A percentile compares a stretch with the other conserved stretches of the same genome.
phyloP scores from a whole-genome alignment of 495 filamentous ascomycete species.

The Jackrogersella multiformis region DNA sequence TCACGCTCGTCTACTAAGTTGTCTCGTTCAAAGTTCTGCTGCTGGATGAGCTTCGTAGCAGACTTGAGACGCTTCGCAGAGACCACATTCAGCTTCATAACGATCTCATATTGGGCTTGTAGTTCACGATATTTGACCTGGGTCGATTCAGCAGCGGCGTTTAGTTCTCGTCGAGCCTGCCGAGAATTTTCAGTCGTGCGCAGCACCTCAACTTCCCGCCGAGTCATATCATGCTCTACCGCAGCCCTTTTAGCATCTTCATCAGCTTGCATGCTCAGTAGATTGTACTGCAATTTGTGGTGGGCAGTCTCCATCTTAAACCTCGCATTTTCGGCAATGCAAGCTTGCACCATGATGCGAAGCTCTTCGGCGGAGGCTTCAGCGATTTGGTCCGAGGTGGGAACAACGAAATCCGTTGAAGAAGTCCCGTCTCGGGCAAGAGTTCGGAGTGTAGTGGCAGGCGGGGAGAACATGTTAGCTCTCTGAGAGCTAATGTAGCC shows the following conservation, averaged over 20 bases:
- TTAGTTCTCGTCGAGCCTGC: conserved; percentile 57
- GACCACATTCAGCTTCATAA: conserved; percentile 70
- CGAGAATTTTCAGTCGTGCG: conserved; percentile 67
- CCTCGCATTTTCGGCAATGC: conserved; percentile 63
- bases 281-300: conserved; percentile 89
- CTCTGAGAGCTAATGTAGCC: conserved; percentile 57
- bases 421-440: conserved; percentile 58
- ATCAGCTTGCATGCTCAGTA: conserved; percentile 84
- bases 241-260: conserved; percentile 87
- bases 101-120: conserved; percentile 62
- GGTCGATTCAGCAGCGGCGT: conserved; percentile 48
- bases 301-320: conserved; percentile 88
- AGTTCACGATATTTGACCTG: conserved; percentile 59
- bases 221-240: conserved; percentile 93
- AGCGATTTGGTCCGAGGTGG: conserved; percentile 71
- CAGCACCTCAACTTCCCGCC: conserved; percentile 87
- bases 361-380: conserved; percentile 67
- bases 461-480: conserved; percentile 62
- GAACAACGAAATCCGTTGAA: conserved; percentile 62
- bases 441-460: conserved; percentile 63
- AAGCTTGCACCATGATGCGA: conserved; percentile 61
- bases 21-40: conserved; percentile 72
- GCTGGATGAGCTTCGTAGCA: conserved; percentile 76
- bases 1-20: conserved; percentile 74
- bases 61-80: conserved; percentile 71